phyloP scores from a whole-genome alignment of 805 yeast genomes.

The Metschnikowia proteae region DNA sequence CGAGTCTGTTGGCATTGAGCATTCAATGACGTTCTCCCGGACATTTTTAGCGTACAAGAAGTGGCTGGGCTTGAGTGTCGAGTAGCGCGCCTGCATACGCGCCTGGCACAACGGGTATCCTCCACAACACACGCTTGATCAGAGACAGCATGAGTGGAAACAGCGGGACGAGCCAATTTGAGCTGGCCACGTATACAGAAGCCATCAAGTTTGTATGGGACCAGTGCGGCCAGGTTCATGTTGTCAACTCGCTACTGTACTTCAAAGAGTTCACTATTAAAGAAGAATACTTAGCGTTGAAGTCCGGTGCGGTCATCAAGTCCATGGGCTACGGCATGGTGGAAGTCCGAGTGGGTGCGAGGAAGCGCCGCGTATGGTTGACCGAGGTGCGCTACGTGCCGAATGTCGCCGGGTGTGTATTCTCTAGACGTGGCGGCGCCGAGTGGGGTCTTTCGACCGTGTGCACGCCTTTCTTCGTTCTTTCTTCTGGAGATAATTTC shows the following conservation, averaged over 20 bases:
- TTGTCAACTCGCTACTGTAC: neutral
- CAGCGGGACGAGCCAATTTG: too few relatives aligned
- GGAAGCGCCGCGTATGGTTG: neutral
- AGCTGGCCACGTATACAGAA: neutral
- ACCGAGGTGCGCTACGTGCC: neutral
- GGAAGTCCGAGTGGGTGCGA: neutral
- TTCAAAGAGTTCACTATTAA: neutral
- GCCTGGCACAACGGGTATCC: too few relatives aligned
- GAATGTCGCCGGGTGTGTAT: neutral
- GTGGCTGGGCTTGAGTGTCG: too few relatives aligned
- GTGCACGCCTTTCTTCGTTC: neutral
- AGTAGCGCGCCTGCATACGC: too few relatives aligned
- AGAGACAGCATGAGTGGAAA: too few relatives aligned
- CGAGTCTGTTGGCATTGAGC: too few relatives aligned
- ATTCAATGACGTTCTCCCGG: too few relatives aligned
- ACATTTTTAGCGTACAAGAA: too few relatives aligned
- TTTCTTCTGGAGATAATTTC: neutral
- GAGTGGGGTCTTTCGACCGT: neutral
- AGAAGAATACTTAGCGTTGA: neutral
- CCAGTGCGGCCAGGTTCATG: neutral
- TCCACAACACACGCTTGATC: too few relatives aligned
- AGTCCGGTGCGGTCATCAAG: neutral
- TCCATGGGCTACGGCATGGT: neutral
- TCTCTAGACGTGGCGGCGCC: neutral
- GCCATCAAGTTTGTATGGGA: neutral